A percentile compares a stretch with the other conserved stretches of the same genome.
These are phyloP conservation scores for Linum usitatissimum DNA, from an alignment of 345 rosid genomes.

Conservation along the genomic window DNA sequence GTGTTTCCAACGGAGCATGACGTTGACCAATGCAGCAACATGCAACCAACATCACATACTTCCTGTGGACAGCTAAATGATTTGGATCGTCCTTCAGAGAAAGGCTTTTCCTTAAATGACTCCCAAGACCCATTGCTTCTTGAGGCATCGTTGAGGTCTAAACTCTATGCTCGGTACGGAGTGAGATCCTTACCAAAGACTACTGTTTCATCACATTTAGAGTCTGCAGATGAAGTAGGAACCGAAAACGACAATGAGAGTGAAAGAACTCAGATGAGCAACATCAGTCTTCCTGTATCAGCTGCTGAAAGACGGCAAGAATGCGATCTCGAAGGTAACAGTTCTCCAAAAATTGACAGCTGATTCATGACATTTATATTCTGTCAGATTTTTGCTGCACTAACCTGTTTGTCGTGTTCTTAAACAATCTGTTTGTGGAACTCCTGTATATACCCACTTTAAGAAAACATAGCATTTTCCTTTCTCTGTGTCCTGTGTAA, in stretches of 20 bases:
- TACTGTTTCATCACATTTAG: conserved; percentile 29
- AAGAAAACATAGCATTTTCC: neutral
- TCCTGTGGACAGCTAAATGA: conserved; percentile 24
- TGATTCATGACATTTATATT: neutral
- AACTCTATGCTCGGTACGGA: conserved; percentile 60
- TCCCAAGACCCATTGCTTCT: conserved; percentile 48
- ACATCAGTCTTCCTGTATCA: conserved; percentile 33
- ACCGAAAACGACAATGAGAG: conserved; percentile 46
- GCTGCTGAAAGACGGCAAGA: conserved; percentile 34
- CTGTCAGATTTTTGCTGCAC: neutral
- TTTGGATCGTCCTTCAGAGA: conserved; percentile 10
- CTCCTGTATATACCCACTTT: neutral
- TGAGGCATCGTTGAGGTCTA: conserved; percentile 79
- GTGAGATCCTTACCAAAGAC: conserved; percentile 35
- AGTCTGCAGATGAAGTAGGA: conserved; percentile 36
- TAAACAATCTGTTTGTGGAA: too few relatives aligned
- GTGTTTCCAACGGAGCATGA: conserved; percentile 40
- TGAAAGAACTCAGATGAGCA: conserved; percentile 48
- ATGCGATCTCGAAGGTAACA: conserved; percentile 40
- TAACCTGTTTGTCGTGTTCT: neutral
- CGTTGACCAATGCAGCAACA: conserved; percentile 26
- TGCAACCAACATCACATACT: conserved; percentile 23
- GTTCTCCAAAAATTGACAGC: neutral
- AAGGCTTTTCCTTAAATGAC: conserved; percentile 18
- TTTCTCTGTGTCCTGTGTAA: neutral